Conservation (phyloP, 2,329 filamentous ascomycete genomes). For the Cercospora citrullina region DNA sequence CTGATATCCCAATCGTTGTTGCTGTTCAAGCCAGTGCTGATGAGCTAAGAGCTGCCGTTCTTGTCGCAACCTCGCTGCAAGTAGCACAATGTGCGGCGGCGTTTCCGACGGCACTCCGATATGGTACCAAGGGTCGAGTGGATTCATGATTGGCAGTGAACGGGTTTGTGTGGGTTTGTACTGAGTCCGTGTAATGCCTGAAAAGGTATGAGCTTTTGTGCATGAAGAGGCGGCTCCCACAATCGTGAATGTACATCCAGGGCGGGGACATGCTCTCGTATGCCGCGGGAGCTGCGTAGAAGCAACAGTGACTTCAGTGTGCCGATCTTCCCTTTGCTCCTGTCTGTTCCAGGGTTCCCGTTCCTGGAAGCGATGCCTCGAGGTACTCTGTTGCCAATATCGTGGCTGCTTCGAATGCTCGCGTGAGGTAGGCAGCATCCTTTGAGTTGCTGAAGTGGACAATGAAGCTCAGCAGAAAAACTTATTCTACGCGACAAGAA, state of each 20-base stretch:
- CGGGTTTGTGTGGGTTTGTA: not conserved
- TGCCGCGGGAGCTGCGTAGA: not conserved
- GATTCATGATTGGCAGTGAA: not conserved
- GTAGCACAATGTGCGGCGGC: not conserved
- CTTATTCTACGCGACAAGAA: not conserved
- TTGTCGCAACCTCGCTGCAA: not conserved
- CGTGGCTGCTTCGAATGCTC: not conserved
- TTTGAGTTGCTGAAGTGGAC: not conserved
- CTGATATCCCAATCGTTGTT: not conserved
- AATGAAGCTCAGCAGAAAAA: not conserved
- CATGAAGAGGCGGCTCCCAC: not conserved
- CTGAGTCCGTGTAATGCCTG: not conserved
- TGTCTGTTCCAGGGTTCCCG: not conserved
- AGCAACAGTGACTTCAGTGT: not conserved
- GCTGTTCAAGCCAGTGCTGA: not conserved
- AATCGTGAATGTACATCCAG: not conserved
- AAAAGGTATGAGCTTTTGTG: not conserved
- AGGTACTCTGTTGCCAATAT: not conserved
- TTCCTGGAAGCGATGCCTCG: not conserved
- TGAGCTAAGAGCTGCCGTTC: not conserved
- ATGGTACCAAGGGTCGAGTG: not conserved
- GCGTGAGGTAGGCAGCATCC: not conserved
- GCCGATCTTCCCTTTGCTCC: not conserved
- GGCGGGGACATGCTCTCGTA: not conserved
- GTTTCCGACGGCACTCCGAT: not conserved